Evolutionary conservation across 805 yeast species (phyloP), one percentile per base, ranked within the genome.

Genomic region (Yamadazyma philogaea): DNA sequence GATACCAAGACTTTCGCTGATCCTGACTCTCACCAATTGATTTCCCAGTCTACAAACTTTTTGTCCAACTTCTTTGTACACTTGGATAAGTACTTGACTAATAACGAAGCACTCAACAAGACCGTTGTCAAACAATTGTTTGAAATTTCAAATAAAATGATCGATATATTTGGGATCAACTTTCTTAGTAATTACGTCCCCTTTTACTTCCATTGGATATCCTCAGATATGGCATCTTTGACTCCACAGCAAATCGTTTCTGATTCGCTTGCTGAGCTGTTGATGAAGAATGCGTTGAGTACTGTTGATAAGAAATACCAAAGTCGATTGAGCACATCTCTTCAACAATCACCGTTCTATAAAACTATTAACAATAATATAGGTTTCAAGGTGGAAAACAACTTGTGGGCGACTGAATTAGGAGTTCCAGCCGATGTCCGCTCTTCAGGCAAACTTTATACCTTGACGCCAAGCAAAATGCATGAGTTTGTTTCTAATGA

Each of bases 101-200:
- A 51, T 7, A 59, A 60, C 15, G 53, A 54, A 3, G 37, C 37
- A 15, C 50, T 56, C 7, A 53, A 60, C 39, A 47, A 56, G 3
- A 60, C 58, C 34, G 47, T 64, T 22, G 52, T 59, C 15, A 4
- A 52, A 46, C 8, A 46, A 53, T 38, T 51, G 20, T 48, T 57
- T 3, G 54, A 49, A 3, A 49, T 60, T 17, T 43, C 66, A 14
- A 53, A 55, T 24, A 51, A 48, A 32, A 44, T 70, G 22, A 43
- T 61, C 16, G 43, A 52, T 8, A 61, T 60, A 20, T 68, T 68
- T 40, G 82, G 82, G 1, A 56, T 75, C 37, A 77, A 77, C 49
- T 68, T 75, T 19, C 51, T 74, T 17, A 65, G 58, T 45, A 74
- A 74, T 47, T 70, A 67, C 37, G 44, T 77, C 3, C 73, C 78